Base-by-base conservation (phyloP, 768 basidiomycete genomes). In the Baorangia bicolor region DNA sequence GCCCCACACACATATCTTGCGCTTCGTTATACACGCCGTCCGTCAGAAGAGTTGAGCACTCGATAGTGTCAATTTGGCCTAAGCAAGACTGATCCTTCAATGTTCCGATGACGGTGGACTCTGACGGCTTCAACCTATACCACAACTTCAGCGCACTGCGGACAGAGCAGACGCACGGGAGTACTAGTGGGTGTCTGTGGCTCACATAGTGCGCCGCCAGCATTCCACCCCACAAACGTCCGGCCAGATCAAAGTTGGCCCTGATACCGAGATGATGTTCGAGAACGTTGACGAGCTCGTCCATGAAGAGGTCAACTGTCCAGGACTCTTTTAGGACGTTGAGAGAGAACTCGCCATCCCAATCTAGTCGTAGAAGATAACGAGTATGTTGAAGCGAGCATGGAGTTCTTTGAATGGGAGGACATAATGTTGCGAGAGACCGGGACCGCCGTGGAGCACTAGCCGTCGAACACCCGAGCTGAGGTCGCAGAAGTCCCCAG, bases 181-280 rank as follows among this genome's bases (percentile, higher is more conserved):
- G 20, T 20, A 46, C 45, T 33, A n/a, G 23, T 3, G 79, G 79
- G n/a, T 75, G 69, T 13, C 70, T 68, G 16, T 68, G 60, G 35
- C 73, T 66, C 8, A 61, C 78, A 46, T 76, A 79, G 37, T 78
- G 73, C 6, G 69, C 58, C 0, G 70, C 81, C 10, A 85, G 70
- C 69, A 81, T 81, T 1, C 78, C 82, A 13, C 84, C 84, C 83
- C 83, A 83, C 5, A 80, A 83, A 45, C 85, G 83, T 0, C 84
- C 84, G 1, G 77, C 58, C 2, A 85, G 62, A 58, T 77, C 73
- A 62, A 76, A 84, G n/a, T 64, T 57, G 6, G 65, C 60, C 10
- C 64, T 40, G 55, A 84, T 75, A 0, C 68, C 73, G 20, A 85
- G 69, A 21, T 78, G 69, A 21, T 78, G 59, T 5, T 59, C 42